Conservation (phyloP, 2,329 filamentous ascomycete species). For the Verticillium alfalfae region DNA sequence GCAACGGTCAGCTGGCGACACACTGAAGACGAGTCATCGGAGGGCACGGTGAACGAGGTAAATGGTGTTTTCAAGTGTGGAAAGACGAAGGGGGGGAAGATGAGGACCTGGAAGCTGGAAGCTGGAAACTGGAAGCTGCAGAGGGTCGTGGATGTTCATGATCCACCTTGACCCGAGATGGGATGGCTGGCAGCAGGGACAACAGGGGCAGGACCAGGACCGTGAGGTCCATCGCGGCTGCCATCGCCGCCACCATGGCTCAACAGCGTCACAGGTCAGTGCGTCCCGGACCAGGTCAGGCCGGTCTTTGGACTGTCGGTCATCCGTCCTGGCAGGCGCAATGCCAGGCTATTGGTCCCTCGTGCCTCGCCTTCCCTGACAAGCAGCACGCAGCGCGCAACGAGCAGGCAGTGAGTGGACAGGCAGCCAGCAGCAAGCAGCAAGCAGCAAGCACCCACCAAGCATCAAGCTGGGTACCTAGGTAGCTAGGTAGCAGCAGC, state of each 20-base stretch:
- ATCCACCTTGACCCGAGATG: background rate
- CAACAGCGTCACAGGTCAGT: background rate
- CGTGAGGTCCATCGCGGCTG: background rate
- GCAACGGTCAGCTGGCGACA: background rate
- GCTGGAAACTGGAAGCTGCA: background rate
- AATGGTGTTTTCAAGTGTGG: background rate
- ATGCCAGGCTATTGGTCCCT: background rate
- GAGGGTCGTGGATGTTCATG: background rate
- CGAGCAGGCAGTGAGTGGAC: too few relatives aligned
- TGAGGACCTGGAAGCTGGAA: background rate
- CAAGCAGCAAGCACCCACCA: background rate
- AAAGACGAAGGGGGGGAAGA: background rate
- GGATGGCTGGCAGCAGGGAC: background rate
- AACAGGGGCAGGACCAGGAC: background rate
- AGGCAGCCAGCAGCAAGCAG: too few relatives aligned
- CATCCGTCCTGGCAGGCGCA: background rate
- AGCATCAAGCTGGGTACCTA: background rate
- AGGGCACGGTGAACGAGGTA: background rate
- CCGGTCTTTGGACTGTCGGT: background rate
- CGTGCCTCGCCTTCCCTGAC: background rate
- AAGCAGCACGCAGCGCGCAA: too few relatives aligned
- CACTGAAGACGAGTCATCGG: background rate
- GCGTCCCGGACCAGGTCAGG: background rate
- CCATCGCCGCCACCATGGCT: background rate
- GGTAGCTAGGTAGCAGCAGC: background rate